These are phyloP conservation scores for Fraxinus ornus DNA, from an alignment of 305 asterid genomes.

Conservation along the genomic window DNA sequence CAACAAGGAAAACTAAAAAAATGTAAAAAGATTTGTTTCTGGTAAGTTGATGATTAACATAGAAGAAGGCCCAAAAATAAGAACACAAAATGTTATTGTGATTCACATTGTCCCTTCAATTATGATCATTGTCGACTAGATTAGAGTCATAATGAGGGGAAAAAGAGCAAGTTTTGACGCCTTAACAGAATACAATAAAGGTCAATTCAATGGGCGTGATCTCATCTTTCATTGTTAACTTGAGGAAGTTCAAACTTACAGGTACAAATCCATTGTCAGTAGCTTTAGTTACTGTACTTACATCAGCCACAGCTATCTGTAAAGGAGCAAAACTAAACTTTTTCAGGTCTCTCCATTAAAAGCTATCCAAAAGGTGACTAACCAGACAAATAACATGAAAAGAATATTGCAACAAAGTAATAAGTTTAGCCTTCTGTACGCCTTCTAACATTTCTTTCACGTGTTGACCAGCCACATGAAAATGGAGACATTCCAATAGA, in stretches of 20 bases:
- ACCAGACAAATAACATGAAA: slow-evolving; percentile 3
- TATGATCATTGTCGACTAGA: background rate
- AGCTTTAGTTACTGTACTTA: slow-evolving; percentile 55
- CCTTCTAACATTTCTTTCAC: slow-evolving; percentile 77
- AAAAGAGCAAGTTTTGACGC: background rate
- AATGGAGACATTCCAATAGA: slow-evolving; percentile 88
- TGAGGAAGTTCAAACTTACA: slow-evolving; percentile 47
- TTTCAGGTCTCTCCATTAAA: slow-evolving; percentile 11
- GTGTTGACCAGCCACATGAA: slow-evolving; percentile 93
- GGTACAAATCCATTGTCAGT: slow-evolving; percentile 79
- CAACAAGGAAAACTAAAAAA: background rate
- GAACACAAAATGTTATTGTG: background rate
- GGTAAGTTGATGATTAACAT: background rate
- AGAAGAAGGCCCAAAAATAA: background rate
- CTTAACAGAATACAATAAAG: slow-evolving; percentile 4
- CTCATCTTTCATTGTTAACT: background rate
- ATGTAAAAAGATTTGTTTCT: background rate
- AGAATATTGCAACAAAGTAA: slow-evolving; percentile 14
- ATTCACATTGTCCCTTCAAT: slow-evolving; percentile 4
- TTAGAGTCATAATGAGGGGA: background rate
- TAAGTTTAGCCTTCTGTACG: slow-evolving; percentile 24
- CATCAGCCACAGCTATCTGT: slow-evolving; percentile 69
- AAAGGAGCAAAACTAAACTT: slow-evolving; percentile 24
- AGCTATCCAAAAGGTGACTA: slow-evolving; percentile 15
- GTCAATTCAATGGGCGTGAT: background rate